Conservation (phyloP, 164 flowering plant genomes). For the Liquidambar formosana region DNA sequence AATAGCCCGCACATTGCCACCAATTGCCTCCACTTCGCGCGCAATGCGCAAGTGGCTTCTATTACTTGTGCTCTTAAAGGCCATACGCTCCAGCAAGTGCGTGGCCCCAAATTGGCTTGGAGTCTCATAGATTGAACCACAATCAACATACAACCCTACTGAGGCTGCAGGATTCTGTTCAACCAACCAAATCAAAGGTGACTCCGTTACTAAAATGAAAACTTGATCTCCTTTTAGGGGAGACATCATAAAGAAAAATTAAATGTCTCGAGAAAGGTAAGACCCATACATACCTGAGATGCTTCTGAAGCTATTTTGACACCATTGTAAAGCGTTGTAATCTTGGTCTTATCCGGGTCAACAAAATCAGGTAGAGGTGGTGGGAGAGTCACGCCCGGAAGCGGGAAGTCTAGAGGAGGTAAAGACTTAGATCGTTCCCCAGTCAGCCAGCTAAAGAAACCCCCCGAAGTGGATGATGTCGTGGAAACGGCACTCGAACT, state of each 20-base stretch:
- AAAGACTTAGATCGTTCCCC: slow-evolving; percentile 50
- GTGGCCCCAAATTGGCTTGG: slow-evolving; percentile 64
- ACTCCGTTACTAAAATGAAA: not conserved
- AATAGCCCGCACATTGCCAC: slow-evolving; percentile 56
- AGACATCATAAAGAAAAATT: not conserved
- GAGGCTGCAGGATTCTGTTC: slow-evolving; percentile 78
- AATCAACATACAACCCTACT: slow-evolving; percentile 72
- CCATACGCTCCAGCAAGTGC: slow-evolving; percentile 87
- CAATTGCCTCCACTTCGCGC: slow-evolving; percentile 89
- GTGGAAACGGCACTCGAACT: slow-evolving; percentile 52
- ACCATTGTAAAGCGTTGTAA: slow-evolving; percentile 86
- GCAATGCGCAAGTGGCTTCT: slow-evolving; percentile 81
- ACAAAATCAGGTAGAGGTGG: slow-evolving; percentile 80
- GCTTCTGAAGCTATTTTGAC: slow-evolving; percentile 84
- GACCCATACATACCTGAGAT: slow-evolving; percentile 48
- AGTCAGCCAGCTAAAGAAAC: slow-evolving; percentile 75
- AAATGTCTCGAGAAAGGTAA: not conserved
- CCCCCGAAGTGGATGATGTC: slow-evolving; percentile 50
- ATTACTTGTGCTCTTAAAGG: slow-evolving; percentile 79
- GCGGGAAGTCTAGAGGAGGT: slow-evolving; percentile 70
- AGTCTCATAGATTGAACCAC: slow-evolving; percentile 83
- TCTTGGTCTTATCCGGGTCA: slow-evolving; percentile 72
- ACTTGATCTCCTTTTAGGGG: not conserved
- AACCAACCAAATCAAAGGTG: slow-evolving; percentile 11
- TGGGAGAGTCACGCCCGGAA: slow-evolving; percentile 57